Evolutionary conservation across 768 basidiomycete species (phyloP).

Genomic region (Leccinum sublutescens): DNA sequence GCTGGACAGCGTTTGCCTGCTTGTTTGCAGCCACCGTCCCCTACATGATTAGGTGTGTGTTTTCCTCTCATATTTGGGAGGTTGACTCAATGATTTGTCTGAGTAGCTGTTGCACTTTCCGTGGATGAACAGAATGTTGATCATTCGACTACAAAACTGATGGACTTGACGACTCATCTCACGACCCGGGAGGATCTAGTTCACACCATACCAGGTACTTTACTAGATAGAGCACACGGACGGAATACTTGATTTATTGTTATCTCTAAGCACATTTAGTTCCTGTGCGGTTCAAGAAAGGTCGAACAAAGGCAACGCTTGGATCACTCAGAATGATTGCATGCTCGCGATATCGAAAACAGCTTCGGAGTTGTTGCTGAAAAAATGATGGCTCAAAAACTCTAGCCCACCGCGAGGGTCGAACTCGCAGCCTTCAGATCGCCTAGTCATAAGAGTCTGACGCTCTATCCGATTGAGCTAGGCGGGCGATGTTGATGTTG

Average conservation of each 20-base stretch:
- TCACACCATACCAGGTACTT: constrained; percentile 6
- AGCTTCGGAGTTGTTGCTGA: not conserved
- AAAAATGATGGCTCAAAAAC: not conserved
- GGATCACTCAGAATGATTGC: too few relatives aligned
- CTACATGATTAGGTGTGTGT: constrained; percentile 70
- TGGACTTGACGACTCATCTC: constrained; percentile 18
- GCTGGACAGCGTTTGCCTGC: constrained; percentile 75
- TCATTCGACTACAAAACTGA: constrained; percentile 19
- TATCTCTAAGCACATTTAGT: constrained; percentile 12
- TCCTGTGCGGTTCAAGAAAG: not conserved
- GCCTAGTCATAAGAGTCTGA: constrained; percentile 56
- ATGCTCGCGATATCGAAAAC: not conserved
- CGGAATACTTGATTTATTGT: constrained; percentile 22
- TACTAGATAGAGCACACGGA: constrained; percentile 13
- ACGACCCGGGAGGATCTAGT: constrained; percentile 5
- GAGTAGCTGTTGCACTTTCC: constrained; percentile 76
- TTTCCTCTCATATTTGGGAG: not conserved
- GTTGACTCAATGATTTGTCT: constrained; percentile 1
- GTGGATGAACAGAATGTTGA: constrained; percentile 48
- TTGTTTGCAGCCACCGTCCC: constrained; percentile 65
- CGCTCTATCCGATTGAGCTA: constrained; percentile 70
- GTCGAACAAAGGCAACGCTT: too few relatives aligned
- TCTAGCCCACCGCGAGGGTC: constrained; percentile 62
- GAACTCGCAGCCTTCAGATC: constrained; percentile 64
- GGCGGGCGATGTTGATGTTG: constrained; percentile 39